Base-by-base conservation (phyloP, 2,329 filamentous ascomycete species). In the Acrocalymma vagum region DNA sequence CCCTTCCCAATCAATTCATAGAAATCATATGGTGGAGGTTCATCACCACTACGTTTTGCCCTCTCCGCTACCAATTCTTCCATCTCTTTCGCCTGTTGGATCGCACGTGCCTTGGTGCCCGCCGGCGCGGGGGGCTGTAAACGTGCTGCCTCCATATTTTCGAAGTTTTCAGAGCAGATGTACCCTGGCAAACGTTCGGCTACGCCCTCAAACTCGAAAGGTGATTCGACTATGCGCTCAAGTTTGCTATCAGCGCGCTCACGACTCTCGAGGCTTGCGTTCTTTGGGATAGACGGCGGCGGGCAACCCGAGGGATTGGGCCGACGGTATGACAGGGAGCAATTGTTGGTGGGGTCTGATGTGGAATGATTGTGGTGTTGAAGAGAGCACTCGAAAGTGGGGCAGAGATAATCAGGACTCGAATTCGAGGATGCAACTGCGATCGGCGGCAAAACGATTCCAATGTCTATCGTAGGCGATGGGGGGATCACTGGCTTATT, bases 1-100 rank as follows among this genome's bases (percentile, higher is more conserved):
- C 87, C 87, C 63, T 90, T 90, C 40, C 87, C 87, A 53, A 89
- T 89, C 39, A 90, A 75, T 65, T 90, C 86, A 9, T 80, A 76
- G 23, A 90, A 82, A n/a, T 79, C 78, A 53, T 89, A 90, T 10
- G 78, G 78, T 1, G 86, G 87, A 4, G 80, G 74, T 17, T 82
- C 78, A 42, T 83, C 81, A 25, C 82, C 81, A 21, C 75, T 72
- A 41, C 81, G 82, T 40, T 76, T 75, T 51, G 83, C 85, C 45
- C 82, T 76, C 51, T 87, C 84, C 31, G 80, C 72, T 18, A 89
- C 83, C 2, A 79, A 70, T 30, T 77, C 74, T 66, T 87, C 83
- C 84, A 88, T 87, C 54, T 86, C 83, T 53, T 79, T 79, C 21
- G 86, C 86, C 78, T 89, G 86, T 62, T 88, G 80, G 21, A 85